Evolutionary conservation across 352 stramenopile species (phyloP).

Genomic region (Phytophthora sojae): DNA sequence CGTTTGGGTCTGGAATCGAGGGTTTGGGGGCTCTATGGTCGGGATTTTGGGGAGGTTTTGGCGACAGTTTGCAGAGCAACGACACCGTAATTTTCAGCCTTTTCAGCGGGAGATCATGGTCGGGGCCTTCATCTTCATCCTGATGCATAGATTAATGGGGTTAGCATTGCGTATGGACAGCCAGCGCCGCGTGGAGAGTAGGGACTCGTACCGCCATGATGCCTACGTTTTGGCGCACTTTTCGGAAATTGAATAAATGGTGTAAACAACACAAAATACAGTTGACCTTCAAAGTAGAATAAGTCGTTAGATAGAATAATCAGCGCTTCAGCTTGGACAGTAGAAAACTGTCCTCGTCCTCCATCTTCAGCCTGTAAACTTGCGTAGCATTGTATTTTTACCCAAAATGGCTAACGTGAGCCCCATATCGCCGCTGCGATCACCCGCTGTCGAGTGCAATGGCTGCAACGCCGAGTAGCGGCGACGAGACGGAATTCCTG

Average conservation of each 20-base stretch:
- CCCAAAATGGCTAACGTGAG: neutral
- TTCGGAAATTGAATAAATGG: neutral
- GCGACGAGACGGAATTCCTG: neutral
- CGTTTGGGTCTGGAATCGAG: slow-evolving; percentile 14
- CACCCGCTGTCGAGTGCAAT: neutral
- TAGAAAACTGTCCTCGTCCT: neutral
- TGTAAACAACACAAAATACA: neutral
- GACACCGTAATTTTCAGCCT: neutral
- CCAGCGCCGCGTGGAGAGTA: neutral
- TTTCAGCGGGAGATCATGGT: neutral
- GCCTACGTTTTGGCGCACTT: neutral
- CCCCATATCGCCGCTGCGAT: neutral
- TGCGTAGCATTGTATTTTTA: neutral
- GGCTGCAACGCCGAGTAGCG: neutral
- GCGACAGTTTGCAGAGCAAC: slow-evolving; percentile 11
- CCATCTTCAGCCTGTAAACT: too few relatives aligned
- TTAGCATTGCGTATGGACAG: slow-evolving; percentile 5
- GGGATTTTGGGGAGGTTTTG: slow-evolving; percentile 3
- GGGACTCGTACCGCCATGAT: neutral
- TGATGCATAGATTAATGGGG: neutral
- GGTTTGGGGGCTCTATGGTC: neutral
- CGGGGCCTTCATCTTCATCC: slow-evolving; percentile 1
- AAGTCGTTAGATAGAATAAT: neutral
- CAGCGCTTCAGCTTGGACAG: neutral
- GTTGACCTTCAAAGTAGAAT: neutral